Evolutionary conservation across 1,284 basidiomycete genomes (phyloP).

Genomic region (Cerrena zonata): DNA sequence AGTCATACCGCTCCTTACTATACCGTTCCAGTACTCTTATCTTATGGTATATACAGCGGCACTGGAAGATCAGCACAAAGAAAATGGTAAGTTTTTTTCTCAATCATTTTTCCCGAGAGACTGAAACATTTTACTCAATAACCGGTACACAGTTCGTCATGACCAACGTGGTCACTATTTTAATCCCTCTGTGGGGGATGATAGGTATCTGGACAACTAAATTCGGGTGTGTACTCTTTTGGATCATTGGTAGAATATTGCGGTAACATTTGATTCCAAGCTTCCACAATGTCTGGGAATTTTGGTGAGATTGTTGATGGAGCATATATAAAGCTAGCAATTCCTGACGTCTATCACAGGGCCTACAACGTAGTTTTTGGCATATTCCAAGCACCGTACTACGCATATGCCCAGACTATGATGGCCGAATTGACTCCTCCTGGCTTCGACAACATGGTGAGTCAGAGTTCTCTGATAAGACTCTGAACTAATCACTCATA

Average conservation of each 20-base stretch:
- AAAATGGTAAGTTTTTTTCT: constrained; percentile 60
- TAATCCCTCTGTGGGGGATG: constrained; percentile 86
- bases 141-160: constrained; percentile 59
- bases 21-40: constrained; percentile 66
- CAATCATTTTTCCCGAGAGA: not conserved
- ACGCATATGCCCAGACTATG: constrained; percentile 80
- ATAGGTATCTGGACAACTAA: constrained; percentile 76
- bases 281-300: constrained; percentile 81
- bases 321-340: too few relatives aligned
- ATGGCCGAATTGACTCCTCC: constrained; percentile 81
- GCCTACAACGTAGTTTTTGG: constrained; percentile 76
- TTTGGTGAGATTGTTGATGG: constrained; percentile 65
- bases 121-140: not conserved
- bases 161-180: constrained; percentile 69
- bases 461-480: constrained; percentile 8
- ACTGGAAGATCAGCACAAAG: constrained; percentile 73
- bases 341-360: too few relatives aligned
- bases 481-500: not conserved
- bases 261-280: too few relatives aligned
- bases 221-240: constrained; percentile 51
- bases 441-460: constrained; percentile 76
- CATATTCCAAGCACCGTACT: constrained; percentile 82
- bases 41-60: constrained; percentile 77
- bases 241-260: too few relatives aligned
- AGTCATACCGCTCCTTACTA: not conserved